Evolutionary conservation across 768 basidiomycete genomes (phyloP).

Genomic region (Mycena amicta): DNA sequence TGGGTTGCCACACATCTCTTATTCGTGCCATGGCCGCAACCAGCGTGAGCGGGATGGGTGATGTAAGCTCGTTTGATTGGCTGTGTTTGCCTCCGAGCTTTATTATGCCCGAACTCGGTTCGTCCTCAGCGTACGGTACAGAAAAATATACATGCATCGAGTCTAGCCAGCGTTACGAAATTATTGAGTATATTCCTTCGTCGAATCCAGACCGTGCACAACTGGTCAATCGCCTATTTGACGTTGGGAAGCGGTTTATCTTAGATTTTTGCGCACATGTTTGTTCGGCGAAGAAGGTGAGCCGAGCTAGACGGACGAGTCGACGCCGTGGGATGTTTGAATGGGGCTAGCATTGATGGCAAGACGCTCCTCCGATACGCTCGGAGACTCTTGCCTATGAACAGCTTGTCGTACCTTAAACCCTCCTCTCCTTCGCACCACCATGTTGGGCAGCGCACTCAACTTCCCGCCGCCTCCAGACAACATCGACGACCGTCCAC

Average conservation of each 20-base stretch:
- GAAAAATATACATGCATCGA: too few species aligned
- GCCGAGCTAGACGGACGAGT: background rate
- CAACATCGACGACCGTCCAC: conserved; percentile 28
- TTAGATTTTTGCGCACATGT: too few species aligned
- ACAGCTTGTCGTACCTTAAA: conserved; percentile 14
- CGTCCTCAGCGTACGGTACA: too few species aligned
- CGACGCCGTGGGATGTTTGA: too few species aligned
- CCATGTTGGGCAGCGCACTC: conserved; percentile 23
- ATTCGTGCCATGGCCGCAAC: conserved; percentile 90
- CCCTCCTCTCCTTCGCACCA: conserved; percentile 12
- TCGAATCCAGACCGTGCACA: too few species aligned
- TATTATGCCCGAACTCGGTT: background rate
- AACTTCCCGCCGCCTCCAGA: conserved; percentile 25
- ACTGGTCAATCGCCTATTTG: too few species aligned
- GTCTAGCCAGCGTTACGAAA: too few species aligned
- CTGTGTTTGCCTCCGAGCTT: conserved; percentile 7
- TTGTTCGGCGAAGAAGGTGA: too few species aligned
- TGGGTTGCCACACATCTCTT: conserved; percentile 93
- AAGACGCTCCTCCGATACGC: background rate
- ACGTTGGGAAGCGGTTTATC: background rate
- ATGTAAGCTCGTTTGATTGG: conserved; percentile 2
- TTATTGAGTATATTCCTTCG: too few species aligned
- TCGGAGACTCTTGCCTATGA: conserved; percentile 11
- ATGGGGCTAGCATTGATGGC: background rate
- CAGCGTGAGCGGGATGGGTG: background rate